Percentiles rank a stretch among this genome's conserved stretches.
These are phyloP conservation scores for Wickerhamomyces silvicola DNA, from an alignment of 805 yeast genomes.

Conservation along the genomic window DNA sequence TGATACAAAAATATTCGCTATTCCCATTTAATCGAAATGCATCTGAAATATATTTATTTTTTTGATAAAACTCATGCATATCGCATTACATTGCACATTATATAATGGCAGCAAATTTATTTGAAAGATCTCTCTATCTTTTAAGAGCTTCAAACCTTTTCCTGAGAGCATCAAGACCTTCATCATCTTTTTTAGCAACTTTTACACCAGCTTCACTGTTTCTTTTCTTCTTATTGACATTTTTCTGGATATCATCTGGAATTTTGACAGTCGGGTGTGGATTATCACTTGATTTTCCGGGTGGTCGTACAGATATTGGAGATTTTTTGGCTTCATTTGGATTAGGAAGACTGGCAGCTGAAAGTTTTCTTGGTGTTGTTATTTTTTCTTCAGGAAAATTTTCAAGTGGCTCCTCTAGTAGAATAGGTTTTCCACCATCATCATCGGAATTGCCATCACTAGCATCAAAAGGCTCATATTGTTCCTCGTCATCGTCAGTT, in stretches of 20 bases:
- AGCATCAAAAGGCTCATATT: constrained; percentile 21
- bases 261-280: constrained; percentile 30
- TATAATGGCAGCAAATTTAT: too few species aligned
- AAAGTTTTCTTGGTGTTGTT: constrained; percentile 18
- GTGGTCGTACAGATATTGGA: constrained; percentile 38
- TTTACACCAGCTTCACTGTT: constrained; percentile 15
- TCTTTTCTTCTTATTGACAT: constrained; percentile 24
- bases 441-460: constrained; percentile 29
- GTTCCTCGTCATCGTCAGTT: constrained; percentile 21
- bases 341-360: constrained; percentile 13
- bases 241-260: constrained; percentile 34
- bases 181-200: constrained; percentile 23
- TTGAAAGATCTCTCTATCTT: too few species aligned
- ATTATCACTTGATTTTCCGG: constrained; percentile 36
- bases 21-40: neutral
- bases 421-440: constrained; percentile 28
- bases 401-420: constrained; percentile 28
- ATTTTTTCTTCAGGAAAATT: constrained; percentile 16
- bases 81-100: too few species aligned
- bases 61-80: neutral
- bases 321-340: constrained; percentile 19
- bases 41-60: neutral
- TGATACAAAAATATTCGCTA: constrained; percentile 32
- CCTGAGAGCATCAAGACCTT: constrained; percentile 58
- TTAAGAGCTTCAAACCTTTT: constrained; percentile 77